Evolutionary conservation across 805 yeast species (phyloP), one percentile per base, ranked within the genome.

Genomic region (Lipomyces spencermartinsiae): DNA sequence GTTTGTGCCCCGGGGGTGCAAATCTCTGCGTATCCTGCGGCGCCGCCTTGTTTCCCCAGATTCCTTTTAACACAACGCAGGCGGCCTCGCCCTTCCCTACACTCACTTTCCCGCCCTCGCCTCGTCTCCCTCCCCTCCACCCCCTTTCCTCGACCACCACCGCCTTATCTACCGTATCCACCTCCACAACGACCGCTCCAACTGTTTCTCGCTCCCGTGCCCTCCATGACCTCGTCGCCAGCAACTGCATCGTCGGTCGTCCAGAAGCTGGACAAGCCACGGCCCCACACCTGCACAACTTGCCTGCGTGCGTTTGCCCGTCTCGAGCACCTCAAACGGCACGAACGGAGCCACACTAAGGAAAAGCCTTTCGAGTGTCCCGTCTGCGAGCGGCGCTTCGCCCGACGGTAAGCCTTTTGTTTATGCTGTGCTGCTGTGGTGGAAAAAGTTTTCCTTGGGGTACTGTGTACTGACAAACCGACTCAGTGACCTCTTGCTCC

Each of bases 271-370:
- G 96, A 92, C 75, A 93, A 93, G 77, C 98, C 98, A 14, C 83
- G 98, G 67, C 98, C 98, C 0, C 97, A 92, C 76, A 84, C 91
- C 10, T 95, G 99, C 78, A 79, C 89, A 1, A 89, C 92, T 4
- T 95, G 99, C 77, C 92, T 98, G 0, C 84, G 99, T 68, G 97
- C 97, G 1, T 95, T 95, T 84, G 99, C 98, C 1, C 85, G 99
- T 64, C 83, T 92, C 60, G 99, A 94, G 79, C 99, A 94, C 79
- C 83, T 95, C 75, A 93, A 91, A 78, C 87, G 99, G 66, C 99
- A 94, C 76, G 96, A 93, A 74, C 82, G 98, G 54, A 89, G 96
- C 0, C 99, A 94, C 78, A 94, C 99, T 9, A 92, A 93, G 77
- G 98, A 93, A 79, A 93, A 93, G 77, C 98, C 98, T 0, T 94